A percentile compares a stretch with the other conserved stretches of the same genome.
Conservation (phyloP, 2,329 filamentous ascomycete species). For the Fusarium chuoi region DNA sequence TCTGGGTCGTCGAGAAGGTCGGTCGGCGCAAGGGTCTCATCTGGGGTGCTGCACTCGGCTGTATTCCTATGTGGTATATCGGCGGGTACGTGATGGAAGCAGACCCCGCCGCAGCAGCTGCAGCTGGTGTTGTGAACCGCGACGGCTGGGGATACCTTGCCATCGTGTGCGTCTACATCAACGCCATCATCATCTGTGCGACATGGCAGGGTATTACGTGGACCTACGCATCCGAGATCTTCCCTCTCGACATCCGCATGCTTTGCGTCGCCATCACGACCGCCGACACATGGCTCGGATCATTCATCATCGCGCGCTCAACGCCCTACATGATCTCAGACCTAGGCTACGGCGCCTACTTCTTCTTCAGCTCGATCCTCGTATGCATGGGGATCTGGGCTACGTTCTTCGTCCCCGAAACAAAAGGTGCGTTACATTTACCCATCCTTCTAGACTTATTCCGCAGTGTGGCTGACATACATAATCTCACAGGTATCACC, state of each 20-base stretch:
- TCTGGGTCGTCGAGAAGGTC: conserved; percentile 59
- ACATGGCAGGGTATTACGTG: conserved; percentile 57
- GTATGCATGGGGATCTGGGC: conserved; percentile 58
- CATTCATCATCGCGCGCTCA: conserved; percentile 53
- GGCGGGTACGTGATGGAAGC: conserved; percentile 50
- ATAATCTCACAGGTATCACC: conserved; percentile 47
- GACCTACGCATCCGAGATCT: conserved; percentile 60
- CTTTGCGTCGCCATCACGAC: conserved; percentile 50
- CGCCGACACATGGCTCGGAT: conserved; percentile 52
- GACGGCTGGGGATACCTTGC: conserved; percentile 56
- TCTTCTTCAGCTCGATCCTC: conserved; percentile 61
- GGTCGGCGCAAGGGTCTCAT: conserved; percentile 61
- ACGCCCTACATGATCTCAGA: conserved; percentile 55
- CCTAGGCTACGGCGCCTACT: conserved; percentile 61
- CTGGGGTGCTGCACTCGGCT: conserved; percentile 50
- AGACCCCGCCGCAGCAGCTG: conserved; percentile 52
- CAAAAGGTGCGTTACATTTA: conserved; percentile 52
- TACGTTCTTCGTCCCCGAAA: conserved; percentile 63
- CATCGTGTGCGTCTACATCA: conserved; percentile 59
- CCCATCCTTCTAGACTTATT: not conserved
- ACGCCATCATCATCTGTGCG: conserved; percentile 52
- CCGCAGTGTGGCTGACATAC: conserved; percentile 5
- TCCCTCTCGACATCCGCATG: conserved; percentile 53
- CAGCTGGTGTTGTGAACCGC: conserved; percentile 56
- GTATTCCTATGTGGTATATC: conserved; percentile 54